Evolutionary conservation across 2,329 filamentous ascomycete genomes (phyloP), one percentile per base, ranked within the genome.

Genomic region (Diaporthe australafricana): DNA sequence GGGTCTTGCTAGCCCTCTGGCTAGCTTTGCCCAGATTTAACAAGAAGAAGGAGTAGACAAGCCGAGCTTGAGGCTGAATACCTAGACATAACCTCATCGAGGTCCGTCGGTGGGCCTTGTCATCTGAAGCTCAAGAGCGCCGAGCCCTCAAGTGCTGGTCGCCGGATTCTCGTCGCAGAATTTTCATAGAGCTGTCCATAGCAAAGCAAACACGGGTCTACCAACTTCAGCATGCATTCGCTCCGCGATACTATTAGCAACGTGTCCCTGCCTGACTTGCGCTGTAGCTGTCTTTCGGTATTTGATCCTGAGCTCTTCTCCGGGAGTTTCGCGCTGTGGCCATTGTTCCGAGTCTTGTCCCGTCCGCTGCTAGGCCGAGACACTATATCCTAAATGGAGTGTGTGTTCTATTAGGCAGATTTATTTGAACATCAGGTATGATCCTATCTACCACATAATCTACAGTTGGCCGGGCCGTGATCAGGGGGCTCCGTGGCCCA

Each of bases 1-100:
- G 74, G 2, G 78, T 81, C 3, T 82, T 87, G 72, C 74, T 86
- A 1, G 70, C 80, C 0, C 53, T 88, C 12, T 90, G 88, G 88
- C 73, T 84, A 22, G 78, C 82, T 20, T 74, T 89, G 35, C 84
- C 85, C 0, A 80, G 78, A 17, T 80, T 86, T 30, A 77, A 76
- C 1, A 84, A 82, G 78, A 84, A 83, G 75, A 78, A 76, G 65
- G 82, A 84, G 17, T 84, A 75, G 22, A 32, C 11, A 14, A 71
- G n/a, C 79, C 77, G 70, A 82, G 76, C 56, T 82, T 78, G 22
- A 82, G 78, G 50, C 3, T 53, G 27, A n/a, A 3, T 17, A 17
- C 8, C 5, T 30, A 6, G 27, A 20, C 16, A 52, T 17, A 52
- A 5, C 48, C n/a, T 22, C 42, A 22, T 48, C 5, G 17, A 8